Evolutionary conservation across 2,329 filamentous ascomycete species (phyloP).

Genomic region (Pseudocercospora fuligena): DNA sequence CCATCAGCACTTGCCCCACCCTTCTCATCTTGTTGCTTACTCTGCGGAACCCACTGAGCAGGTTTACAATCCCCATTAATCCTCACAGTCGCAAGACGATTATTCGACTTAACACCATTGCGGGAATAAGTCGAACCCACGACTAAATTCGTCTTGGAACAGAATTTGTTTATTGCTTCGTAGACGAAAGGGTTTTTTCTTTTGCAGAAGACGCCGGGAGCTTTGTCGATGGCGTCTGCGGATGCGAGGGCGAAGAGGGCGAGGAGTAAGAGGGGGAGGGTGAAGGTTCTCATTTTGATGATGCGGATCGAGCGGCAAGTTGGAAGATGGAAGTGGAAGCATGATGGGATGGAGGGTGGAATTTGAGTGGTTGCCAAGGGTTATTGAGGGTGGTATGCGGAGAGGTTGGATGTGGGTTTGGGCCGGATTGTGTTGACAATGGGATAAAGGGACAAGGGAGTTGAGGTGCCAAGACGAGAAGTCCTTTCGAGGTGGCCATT

Average conservation of each 20-base stretch:
- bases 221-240: background rate
- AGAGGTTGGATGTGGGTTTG: background rate
- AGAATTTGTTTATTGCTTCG: conserved; percentile 17
- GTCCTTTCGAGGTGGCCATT: background rate
- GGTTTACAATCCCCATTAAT: conserved; percentile 5
- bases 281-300: conserved; percentile 1
- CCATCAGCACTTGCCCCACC: background rate
- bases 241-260: background rate
- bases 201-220: background rate
- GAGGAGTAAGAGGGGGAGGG: conserved; percentile 1
- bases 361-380: background rate
- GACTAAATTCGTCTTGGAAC: conserved; percentile 18
- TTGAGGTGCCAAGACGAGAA: background rate
- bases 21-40: background rate
- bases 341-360: background rate
- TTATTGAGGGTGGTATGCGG: conserved; percentile 2
- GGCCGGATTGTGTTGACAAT: conserved; percentile 8
- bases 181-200: conserved; percentile 14
- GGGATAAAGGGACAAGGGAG: background rate
- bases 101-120: background rate
- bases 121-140: conserved; percentile 5
- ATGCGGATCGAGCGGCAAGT: background rate
- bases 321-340: background rate
- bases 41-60: conserved; percentile 5
- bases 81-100: background rate